A percentile compares a stretch with the other conserved stretches of the same genome.
Conservation (phyloP, 148 eudicot species). For the Pouteria glomerata region DNA sequence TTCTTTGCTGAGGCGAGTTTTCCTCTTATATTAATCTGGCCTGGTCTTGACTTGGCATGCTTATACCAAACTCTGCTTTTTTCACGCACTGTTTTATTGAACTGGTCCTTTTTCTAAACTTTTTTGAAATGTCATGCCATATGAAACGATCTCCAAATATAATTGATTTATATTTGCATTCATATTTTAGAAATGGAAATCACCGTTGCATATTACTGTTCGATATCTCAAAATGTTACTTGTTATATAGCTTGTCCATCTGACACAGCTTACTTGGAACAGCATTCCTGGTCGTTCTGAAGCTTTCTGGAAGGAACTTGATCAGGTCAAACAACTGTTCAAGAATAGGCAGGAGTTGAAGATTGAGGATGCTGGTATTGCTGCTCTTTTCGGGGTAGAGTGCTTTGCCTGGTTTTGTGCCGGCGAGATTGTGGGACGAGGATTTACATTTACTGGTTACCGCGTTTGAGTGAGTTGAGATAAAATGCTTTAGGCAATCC, state of each 20-base stretch:
- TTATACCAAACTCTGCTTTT: no score
- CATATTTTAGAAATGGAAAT: no score
- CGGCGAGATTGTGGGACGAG: constrained; percentile 64
- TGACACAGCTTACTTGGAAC: constrained; percentile 14
- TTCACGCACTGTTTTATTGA: no score
- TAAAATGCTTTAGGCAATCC: constrained; percentile 10
- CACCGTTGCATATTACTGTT: no score
- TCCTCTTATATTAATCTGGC: not conserved
- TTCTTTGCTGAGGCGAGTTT: not conserved
- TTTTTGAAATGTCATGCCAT: no score
- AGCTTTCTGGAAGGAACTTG: constrained; percentile 54
- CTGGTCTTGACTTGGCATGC: not conserved
- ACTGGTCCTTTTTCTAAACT: no score
- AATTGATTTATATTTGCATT: no score
- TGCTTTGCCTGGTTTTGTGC: constrained; percentile 70
- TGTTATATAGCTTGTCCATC: no score
- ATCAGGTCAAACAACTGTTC: constrained; percentile 49
- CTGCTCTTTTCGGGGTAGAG: constrained; percentile 65
- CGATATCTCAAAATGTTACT: no score
- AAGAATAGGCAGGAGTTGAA: constrained; percentile 51
- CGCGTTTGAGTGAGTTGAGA: constrained; percentile 25
- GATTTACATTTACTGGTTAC: constrained; percentile 63
- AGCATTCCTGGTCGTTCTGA: constrained; percentile 60
- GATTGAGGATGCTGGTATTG: constrained; percentile 49
- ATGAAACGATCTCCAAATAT: no score